Conservation (phyloP, 2,329 filamentous ascomycete species). For the Metarhizium guizhouense region DNA sequence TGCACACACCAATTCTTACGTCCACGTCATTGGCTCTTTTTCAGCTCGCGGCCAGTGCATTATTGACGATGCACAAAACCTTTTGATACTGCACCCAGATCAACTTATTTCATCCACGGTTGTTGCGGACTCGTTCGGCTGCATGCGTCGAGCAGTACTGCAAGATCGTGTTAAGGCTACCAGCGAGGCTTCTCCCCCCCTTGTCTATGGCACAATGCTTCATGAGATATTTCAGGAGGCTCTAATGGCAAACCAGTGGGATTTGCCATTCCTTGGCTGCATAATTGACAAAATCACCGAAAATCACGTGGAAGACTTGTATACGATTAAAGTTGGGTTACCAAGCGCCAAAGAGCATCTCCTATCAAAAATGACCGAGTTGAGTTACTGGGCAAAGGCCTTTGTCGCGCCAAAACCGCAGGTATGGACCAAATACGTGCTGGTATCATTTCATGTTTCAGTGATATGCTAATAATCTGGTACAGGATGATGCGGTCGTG, state of each 20-base stretch:
- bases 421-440: slow-evolving; percentile 30
- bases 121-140: slow-evolving; percentile 92
- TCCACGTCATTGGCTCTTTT: slow-evolving; percentile 81
- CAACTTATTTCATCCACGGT: slow-evolving; percentile 92
- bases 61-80: slow-evolving; percentile 72
- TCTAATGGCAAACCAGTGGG: slow-evolving; percentile 75
- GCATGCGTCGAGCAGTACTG: slow-evolving; percentile 80
- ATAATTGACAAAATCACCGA: slow-evolving; percentile 62
- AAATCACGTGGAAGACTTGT: slow-evolving; percentile 79
- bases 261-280: slow-evolving; percentile 53
- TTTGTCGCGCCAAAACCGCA: slow-evolving; percentile 69
- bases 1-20: slow-evolving; percentile 63
- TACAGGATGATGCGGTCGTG: slow-evolving; percentile 60
- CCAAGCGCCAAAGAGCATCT: slow-evolving; percentile 70
- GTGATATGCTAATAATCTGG: not conserved
- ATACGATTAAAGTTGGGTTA: slow-evolving; percentile 71
- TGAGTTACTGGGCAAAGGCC: slow-evolving; percentile 73
- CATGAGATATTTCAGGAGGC: slow-evolving; percentile 95
- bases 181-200: slow-evolving; percentile 65
- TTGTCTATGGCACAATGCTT: slow-evolving; percentile 87
- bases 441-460: not conserved
- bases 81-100: slow-evolving; percentile 89
- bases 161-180: slow-evolving; percentile 93
- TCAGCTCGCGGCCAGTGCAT: slow-evolving; percentile 62
- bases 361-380: slow-evolving; percentile 69